phyloP scores from a whole-genome alignment of 2,329 filamentous ascomycete species.

The Zymoseptoria crescenta region DNA sequence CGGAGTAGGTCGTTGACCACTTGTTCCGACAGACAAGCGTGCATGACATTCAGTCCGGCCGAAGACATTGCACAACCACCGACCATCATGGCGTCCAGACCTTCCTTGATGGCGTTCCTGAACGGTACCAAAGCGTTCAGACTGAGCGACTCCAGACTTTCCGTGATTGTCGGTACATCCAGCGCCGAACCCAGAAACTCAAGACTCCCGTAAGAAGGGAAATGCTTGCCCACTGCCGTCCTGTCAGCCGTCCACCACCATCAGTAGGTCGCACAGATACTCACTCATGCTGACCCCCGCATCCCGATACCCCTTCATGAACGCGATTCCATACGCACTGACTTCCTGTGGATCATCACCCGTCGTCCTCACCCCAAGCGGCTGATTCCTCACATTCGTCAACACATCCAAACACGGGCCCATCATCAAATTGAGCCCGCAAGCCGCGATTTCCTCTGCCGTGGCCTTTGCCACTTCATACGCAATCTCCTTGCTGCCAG shows the following conservation, averaged over 20 bases:
- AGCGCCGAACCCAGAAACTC: conserved; percentile 86
- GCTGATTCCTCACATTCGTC: conserved; percentile 86
- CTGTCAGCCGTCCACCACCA: not conserved
- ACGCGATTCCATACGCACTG: conserved; percentile 82
- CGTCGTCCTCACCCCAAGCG: conserved; percentile 77
- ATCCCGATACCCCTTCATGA: conserved; percentile 87
- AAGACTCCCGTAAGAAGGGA: conserved; percentile 90
- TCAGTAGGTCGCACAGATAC: not conserved
- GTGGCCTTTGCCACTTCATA: conserved; percentile 90
- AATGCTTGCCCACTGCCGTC: conserved; percentile 69
- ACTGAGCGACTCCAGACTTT: conserved; percentile 85
- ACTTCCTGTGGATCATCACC: conserved; percentile 94
- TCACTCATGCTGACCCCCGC: conserved; percentile 68
- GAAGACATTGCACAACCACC: conserved; percentile 91
- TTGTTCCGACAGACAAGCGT: conserved; percentile 86
- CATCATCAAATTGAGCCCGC: conserved; percentile 92
- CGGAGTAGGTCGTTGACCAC: conserved; percentile 84
- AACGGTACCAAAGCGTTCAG: conserved; percentile 89
- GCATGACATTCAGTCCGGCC: conserved; percentile 86
- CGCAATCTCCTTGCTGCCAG: conserved; percentile 73
- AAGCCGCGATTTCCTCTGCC: conserved; percentile 82
- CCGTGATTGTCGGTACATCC: conserved; percentile 91
- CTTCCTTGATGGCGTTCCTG: conserved; percentile 76
- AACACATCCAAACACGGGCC: conserved; percentile 90
- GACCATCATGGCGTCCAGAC: conserved; percentile 90